These are phyloP conservation scores for Salicornia ramosissima DNA, from an alignment of 148 eudicot genomes.

Conservation along the genomic window DNA sequence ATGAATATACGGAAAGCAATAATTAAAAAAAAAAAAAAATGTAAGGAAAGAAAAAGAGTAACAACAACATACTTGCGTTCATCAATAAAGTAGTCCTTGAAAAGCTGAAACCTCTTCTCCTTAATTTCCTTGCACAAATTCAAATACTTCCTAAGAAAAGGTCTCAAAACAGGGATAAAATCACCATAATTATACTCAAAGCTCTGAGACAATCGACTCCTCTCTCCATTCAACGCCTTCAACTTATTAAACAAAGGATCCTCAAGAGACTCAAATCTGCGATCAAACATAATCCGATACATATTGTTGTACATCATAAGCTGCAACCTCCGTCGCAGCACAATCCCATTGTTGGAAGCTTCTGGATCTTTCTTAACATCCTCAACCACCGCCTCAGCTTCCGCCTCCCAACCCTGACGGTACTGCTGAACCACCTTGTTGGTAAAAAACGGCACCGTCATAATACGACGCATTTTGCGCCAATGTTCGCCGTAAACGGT, in stretches of 20 bases:
- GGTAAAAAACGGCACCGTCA: constrained; percentile 84
- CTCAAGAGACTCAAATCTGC: constrained; percentile 57
- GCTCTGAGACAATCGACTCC: constrained; percentile 84
- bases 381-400: constrained; percentile 54
- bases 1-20: no score
- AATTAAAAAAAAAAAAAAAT: not conserved
- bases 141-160: constrained; percentile 68
- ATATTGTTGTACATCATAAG: constrained; percentile 83
- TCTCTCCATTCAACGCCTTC: constrained; percentile 72
- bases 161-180: constrained; percentile 75
- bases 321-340: constrained; percentile 54
- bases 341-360: constrained; percentile 48
- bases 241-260: constrained; percentile 62
- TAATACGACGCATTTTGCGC: constrained; percentile 79
- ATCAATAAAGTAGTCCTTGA: constrained; percentile 71
- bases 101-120: constrained; percentile 64
- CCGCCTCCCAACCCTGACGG: constrained; percentile 65
- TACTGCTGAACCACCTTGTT: constrained; percentile 80
- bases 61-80: constrained; percentile 80
- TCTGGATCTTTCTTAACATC: constrained; percentile 60
- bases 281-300: constrained; percentile 70
- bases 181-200: constrained; percentile 85
- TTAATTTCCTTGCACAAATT: constrained; percentile 61
- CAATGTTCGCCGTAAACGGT: constrained; percentile 84
- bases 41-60: not conserved